Evolutionary conservation across 768 basidiomycete genomes (phyloP).

Genomic region (Lyophyllum atratum): DNA sequence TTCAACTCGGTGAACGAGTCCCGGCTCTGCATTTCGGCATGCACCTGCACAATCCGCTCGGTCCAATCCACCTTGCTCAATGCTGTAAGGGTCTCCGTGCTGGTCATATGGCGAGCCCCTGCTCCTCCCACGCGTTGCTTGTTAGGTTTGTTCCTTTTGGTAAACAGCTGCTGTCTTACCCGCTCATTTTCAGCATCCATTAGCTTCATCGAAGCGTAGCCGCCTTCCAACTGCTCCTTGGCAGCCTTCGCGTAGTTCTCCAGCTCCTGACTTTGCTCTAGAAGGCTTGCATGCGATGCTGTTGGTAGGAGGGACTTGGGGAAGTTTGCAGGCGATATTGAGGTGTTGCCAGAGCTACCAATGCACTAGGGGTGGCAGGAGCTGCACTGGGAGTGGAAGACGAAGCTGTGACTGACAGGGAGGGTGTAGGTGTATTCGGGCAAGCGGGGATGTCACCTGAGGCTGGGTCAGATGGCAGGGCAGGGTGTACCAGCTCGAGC

Average conservation of each 20-base stretch:
- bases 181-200: slow-evolving; percentile 31
- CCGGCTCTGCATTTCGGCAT: slow-evolving; percentile 1
- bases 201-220: slow-evolving; percentile 22
- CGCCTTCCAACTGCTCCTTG: slow-evolving; percentile 19
- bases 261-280: slow-evolving; percentile 12
- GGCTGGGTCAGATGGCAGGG: background rate
- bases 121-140: slow-evolving; percentile 11
- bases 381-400: background rate
- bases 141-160: slow-evolving; percentile 14
- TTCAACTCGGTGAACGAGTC: slow-evolving; percentile 7
- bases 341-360: background rate
- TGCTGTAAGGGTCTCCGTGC: slow-evolving; percentile 14
- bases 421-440: background rate
- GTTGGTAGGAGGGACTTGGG: background rate
- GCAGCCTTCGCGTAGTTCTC: slow-evolving; percentile 11
- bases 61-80: slow-evolving; percentile 9
- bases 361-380: background rate
- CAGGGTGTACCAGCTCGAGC: background rate
- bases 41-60: background rate
- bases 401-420: background rate
- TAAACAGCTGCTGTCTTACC: slow-evolving; percentile 20
- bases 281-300: slow-evolving; percentile 8
- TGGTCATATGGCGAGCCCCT: slow-evolving; percentile 24
- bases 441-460: background rate
- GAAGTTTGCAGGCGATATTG: background rate